These are phyloP conservation scores for Sporothrix pseudoabietina DNA, from an alignment of 2,329 filamentous ascomycete species.

Conservation along the genomic window DNA sequence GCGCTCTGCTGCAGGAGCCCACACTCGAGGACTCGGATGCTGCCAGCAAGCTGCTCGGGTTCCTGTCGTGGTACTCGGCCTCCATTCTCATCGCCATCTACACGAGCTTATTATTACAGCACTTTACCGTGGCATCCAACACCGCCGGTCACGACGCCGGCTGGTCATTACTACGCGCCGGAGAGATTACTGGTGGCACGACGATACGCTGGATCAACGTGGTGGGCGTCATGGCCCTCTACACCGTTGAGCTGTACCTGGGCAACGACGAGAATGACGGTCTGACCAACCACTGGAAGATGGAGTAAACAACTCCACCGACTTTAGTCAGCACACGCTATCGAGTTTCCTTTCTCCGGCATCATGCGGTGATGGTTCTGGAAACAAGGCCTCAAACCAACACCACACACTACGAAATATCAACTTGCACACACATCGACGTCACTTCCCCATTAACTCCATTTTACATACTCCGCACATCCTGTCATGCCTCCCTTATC, in stretches of 20 bases:
- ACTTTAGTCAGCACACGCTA: background rate
- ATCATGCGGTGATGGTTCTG: background rate
- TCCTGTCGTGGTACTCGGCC: constrained; percentile 91
- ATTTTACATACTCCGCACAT: background rate
- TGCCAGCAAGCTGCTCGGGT: constrained; percentile 75
- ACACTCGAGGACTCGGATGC: constrained; percentile 83
- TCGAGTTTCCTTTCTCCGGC: too few relatives aligned
- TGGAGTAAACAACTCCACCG: constrained; percentile 52
- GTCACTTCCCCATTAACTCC: background rate
- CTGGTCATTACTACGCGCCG: constrained; percentile 84
- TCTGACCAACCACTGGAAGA: constrained; percentile 85
- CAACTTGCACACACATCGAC: background rate
- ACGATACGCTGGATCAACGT: constrained; percentile 94
- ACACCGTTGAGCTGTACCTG: constrained; percentile 86
- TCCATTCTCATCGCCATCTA: constrained; percentile 95
- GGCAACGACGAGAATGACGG: constrained; percentile 77
- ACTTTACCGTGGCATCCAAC: constrained; percentile 72
- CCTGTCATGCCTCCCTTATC: constrained; percentile 1
- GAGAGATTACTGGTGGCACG: constrained; percentile 74
- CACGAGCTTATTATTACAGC: constrained; percentile 91
- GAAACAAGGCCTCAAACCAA: background rate
- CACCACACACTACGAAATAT: background rate
- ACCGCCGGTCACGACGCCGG: constrained; percentile 61
- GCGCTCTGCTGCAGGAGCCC: constrained; percentile 80
- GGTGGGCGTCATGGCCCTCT: constrained; percentile 82